phyloP scores from a whole-genome alignment of 306 rosid species.

The Vigna hirtella region DNA sequence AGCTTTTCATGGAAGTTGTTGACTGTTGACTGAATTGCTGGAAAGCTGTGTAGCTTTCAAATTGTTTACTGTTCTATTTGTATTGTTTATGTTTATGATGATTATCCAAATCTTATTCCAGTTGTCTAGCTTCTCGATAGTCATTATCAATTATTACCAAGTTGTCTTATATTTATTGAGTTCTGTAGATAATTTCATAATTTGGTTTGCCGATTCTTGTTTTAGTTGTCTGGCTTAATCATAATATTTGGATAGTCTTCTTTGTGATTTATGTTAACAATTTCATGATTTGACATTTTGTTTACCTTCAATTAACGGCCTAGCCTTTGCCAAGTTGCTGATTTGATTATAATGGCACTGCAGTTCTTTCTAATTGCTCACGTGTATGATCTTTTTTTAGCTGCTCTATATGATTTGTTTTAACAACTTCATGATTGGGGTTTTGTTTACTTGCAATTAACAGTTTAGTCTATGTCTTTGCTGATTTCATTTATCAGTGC shows the following conservation, averaged over 20 bases:
- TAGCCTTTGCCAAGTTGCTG: not conserved
- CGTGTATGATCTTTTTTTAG: not conserved
- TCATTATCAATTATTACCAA: not conserved
- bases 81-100: slow-evolving; percentile 16
- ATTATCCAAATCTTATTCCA: not conserved
- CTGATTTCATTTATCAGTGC: not conserved
- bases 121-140: not conserved
- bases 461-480: not conserved
- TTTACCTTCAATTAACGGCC: not conserved
- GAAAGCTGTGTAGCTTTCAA: not conserved
- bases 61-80: not conserved
- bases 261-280: slow-evolving; percentile 1
- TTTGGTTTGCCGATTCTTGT: not conserved
- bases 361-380: not conserved
- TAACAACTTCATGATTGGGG: not conserved
- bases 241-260: not conserved
- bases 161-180: not conserved
- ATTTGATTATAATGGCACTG: not conserved
- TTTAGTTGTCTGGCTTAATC: not conserved
- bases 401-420: not conserved
- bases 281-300: not conserved
- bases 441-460: not conserved
- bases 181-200: not conserved
- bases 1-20: not conserved
- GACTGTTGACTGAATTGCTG: not conserved